Base-by-base conservation (phyloP, 768 basidiomycete species). In the Scleroderma bovista region DNA sequence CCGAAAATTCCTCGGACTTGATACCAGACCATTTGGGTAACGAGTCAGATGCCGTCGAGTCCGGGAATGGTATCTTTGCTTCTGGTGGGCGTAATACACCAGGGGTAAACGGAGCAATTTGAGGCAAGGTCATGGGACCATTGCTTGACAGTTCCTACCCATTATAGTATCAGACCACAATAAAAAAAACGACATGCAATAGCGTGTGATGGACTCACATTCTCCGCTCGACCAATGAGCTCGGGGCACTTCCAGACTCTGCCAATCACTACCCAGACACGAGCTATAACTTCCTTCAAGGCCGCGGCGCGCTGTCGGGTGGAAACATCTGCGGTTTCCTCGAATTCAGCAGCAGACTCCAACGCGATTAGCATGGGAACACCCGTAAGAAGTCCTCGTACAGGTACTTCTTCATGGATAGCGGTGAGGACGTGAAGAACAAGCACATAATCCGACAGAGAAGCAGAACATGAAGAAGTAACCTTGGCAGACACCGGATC, bases 341-440 rank as follows among this genome's bases (percentile, higher is more conserved):
- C 71, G 23, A 72, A 57, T 31, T 72, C 72, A 3, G 78, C 69
- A 10, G 78, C 78, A 7, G 59, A 65, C 48, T 88, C 80, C 44
- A 95, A 65, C 2, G 88, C 83, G n/a, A 90, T 62, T 23, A 96
- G 66, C 89, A 96, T 93, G 5, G 93, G 93, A 31, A 90, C 68
- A 19, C 91, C 88, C 2, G 83, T 81, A 16, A 93, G 68, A 36
- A 95, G 58, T 2, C 83, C 86, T 37, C 85, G 80, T 23, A 85
- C 69, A 1, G 93, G 92, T n/a, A 89, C 65, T 44, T 84, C 75
- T 53, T 84, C 73, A 44, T 91, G 84, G 23, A 89, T 73, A 3
- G 78, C 76, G 6, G 72, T 75, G 33, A 95, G 74, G 26, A 93
- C 75, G 39, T 79, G 75, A 37, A 86, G 70, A 29, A 92, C 77